Conservation (phyloP, 1,139 yeast genomes). For the Hanseniaspora uvarum region DNA sequence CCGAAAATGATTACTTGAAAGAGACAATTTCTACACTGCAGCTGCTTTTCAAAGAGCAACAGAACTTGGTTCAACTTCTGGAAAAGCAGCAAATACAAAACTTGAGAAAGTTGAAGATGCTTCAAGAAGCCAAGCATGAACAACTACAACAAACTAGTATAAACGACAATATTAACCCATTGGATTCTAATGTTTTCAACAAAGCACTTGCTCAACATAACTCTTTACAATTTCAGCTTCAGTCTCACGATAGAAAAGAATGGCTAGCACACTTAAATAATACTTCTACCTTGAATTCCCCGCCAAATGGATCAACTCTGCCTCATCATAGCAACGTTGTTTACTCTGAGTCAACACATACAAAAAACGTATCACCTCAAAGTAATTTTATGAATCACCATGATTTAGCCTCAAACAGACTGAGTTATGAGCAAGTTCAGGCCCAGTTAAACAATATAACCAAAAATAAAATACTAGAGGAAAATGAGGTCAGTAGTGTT, state of each 20-base stretch:
- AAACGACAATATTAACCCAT: background rate
- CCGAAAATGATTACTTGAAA: slow-evolving; percentile 14
- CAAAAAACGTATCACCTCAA: slow-evolving; percentile 8
- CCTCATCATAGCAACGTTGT: background rate
- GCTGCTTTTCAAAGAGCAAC: slow-evolving; percentile 13
- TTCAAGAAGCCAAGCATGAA: background rate
- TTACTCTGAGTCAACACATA: slow-evolving; percentile 5
- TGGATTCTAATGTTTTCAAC: background rate
- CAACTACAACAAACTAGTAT: background rate
- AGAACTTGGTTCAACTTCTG: slow-evolving; percentile 11
- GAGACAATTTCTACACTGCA: slow-evolving; percentile 10
- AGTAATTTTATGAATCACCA: background rate
- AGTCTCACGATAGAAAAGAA: slow-evolving; percentile 7
- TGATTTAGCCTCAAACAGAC: background rate
- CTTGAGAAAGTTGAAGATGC: slow-evolving; percentile 4
- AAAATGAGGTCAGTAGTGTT: background rate
- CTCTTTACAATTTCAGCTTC: slow-evolving; percentile 6
- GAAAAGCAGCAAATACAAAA: slow-evolving; percentile 14
- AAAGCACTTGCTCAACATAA: background rate
- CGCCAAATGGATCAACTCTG: background rate
- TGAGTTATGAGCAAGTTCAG: slow-evolving; percentile 6
- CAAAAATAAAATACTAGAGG: background rate
- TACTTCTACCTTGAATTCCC: background rate
- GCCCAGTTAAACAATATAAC: background rate
- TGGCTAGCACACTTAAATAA: slow-evolving; percentile 2